Conservation (phyloP, 345 rosid species). For the Populus deltoides region DNA sequence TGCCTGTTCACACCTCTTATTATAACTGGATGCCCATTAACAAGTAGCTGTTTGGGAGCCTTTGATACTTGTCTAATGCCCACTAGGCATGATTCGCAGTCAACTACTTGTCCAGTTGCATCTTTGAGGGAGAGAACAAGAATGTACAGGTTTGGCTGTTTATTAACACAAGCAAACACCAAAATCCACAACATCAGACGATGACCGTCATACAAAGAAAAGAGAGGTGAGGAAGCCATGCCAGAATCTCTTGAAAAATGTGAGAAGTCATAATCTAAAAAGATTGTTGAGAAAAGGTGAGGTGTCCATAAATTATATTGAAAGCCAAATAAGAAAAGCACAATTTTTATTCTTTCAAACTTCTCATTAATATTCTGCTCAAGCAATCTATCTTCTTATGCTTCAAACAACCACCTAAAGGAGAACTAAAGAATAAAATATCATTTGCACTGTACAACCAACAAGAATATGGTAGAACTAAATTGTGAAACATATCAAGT, state of each 20-base stretch:
- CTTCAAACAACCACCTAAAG: not conserved
- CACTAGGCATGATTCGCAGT: conserved; percentile 89
- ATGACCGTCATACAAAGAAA: not conserved
- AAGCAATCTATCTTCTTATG: not conserved
- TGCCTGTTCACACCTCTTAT: conserved; percentile 98
- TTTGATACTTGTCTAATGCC: conserved; percentile 81
- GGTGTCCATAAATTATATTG: not conserved
- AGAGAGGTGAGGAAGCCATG: not conserved
- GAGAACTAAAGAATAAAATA: not conserved
- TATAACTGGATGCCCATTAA: conserved; percentile 79
- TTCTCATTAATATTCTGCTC: not conserved
- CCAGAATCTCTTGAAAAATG: not conserved
- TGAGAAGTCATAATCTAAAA: not conserved
- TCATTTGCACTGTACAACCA: not conserved
- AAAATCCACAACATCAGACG: not conserved
- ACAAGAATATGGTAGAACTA: not conserved
- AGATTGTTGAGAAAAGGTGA: not conserved
- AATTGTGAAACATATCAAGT: not conserved
- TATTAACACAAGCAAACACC: conserved; percentile 23
- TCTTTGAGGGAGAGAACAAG: conserved; percentile 84
- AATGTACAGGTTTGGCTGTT: conserved; percentile 80
- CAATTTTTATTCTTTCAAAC: not conserved
- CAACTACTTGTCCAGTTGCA: conserved; percentile 65
- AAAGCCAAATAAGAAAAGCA: not conserved
- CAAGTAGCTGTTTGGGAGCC: conserved; percentile 88